These are phyloP conservation scores for Mariannaea elegans DNA, from an alignment of 2,329 filamentous ascomycete species.

Conservation along the genomic window DNA sequence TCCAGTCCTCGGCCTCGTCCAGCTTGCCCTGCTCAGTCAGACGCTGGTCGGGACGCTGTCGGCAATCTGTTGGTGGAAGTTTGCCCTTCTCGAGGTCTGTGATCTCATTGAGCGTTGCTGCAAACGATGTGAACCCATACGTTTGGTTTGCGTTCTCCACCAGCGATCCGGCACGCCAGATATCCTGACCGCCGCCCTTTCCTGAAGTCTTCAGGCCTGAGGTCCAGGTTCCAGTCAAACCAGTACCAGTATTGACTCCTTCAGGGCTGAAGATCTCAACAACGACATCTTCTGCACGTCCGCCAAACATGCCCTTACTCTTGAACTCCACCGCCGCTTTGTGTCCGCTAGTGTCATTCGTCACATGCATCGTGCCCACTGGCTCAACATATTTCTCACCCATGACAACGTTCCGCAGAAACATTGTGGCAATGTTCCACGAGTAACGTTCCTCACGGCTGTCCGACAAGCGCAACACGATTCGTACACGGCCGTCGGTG, in stretches of 20 bases:
- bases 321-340: slow-evolving; percentile 92
- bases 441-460: slow-evolving; percentile 83
- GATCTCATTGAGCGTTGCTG: slow-evolving; percentile 86
- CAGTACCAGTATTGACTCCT: slow-evolving; percentile 71
- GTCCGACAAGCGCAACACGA: slow-evolving; percentile 74
- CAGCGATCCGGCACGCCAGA: slow-evolving; percentile 82
- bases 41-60: slow-evolving; percentile 87
- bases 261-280: slow-evolving; percentile 76
- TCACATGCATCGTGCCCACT: slow-evolving; percentile 86
- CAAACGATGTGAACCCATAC: slow-evolving; percentile 90
- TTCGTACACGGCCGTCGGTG: slow-evolving; percentile 85
- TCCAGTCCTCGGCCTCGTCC: slow-evolving; percentile 84
- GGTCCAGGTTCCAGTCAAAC: slow-evolving; percentile 88
- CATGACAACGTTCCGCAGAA: slow-evolving; percentile 94
- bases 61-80: slow-evolving; percentile 82
- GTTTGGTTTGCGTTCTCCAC: slow-evolving; percentile 81
- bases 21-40: slow-evolving; percentile 83
- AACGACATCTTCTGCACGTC: slow-evolving; percentile 87
- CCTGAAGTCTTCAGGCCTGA: slow-evolving; percentile 72
- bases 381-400: slow-evolving; percentile 99
- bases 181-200: slow-evolving; percentile 67
- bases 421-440: slow-evolving; percentile 88
- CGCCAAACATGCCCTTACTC: slow-evolving; percentile 95
- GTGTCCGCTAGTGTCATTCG: slow-evolving; percentile 83
- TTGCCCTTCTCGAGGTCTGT: slow-evolving; percentile 79